phyloP scores from a whole-genome alignment of 2,329 filamentous ascomycete species.

The Cryphonectria radicalis region DNA sequence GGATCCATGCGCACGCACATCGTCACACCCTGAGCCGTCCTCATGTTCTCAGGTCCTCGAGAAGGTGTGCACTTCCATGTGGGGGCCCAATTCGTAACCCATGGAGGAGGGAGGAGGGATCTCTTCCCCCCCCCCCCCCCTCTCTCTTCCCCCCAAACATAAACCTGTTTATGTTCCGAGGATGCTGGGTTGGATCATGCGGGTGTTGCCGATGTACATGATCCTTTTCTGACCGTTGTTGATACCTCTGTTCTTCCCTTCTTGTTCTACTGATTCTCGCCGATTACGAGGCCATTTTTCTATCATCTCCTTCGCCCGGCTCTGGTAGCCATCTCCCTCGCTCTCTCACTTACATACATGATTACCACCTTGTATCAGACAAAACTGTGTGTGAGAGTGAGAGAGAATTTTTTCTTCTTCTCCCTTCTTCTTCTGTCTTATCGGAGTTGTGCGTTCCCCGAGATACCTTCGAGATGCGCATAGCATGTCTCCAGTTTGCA shows the following conservation, averaged over 20 bases:
- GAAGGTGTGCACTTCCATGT: background rate
- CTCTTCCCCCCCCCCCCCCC: too few relatives aligned
- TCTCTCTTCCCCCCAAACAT: background rate
- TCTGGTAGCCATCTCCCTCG: background rate
- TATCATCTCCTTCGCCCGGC: background rate
- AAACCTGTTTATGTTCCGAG: background rate
- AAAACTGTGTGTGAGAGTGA: background rate
- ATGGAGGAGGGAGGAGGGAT: too few relatives aligned
- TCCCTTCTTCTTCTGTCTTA: background rate
- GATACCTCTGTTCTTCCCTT: background rate
- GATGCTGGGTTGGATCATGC: background rate
- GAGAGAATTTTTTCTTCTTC: background rate
- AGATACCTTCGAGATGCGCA: slow-evolving; percentile 56
- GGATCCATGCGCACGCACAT: background rate
- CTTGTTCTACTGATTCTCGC: background rate
- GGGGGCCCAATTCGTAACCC: background rate
- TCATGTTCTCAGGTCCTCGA: background rate
- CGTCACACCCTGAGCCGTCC: background rate
- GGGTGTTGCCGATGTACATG: background rate
- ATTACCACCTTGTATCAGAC: background rate
- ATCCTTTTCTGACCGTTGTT: background rate
- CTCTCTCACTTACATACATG: background rate
- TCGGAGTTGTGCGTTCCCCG: background rate
- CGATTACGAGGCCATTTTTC: background rate
- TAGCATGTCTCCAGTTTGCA: slow-evolving; percentile 73